Percentiles rank a stretch among this genome's conserved stretches.
Conservation (phyloP, 306 rosid species). For the Ammopiptanthus mongolicus region DNA sequence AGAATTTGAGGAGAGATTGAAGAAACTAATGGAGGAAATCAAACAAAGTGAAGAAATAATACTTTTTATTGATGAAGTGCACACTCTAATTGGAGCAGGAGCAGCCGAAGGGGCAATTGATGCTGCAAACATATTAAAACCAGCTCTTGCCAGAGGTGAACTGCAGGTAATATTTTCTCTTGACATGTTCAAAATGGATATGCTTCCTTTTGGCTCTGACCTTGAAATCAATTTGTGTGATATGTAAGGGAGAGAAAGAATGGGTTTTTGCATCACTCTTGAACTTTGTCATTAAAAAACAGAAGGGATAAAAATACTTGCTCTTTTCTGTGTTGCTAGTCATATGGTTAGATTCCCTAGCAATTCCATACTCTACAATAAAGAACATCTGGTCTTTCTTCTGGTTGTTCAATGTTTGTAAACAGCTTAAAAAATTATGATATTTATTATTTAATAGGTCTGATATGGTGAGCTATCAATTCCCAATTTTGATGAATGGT, state of each 20-base stretch:
- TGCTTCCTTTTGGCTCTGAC: not conserved
- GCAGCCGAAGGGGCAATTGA: slow-evolving; percentile 99
- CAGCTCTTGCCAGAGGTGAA: slow-evolving; percentile 97
- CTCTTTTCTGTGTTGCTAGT: not conserved
- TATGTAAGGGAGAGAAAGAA: not conserved
- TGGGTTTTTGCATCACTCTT: not conserved
- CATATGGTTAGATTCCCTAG: not conserved
- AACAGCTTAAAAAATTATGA: not conserved
- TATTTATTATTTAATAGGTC: not conserved
- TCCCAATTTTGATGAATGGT: not conserved
- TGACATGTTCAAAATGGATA: not conserved
- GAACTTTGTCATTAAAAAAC: not conserved
- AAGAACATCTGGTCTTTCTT: not conserved
- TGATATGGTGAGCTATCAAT: not conserved
- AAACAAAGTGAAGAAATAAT: slow-evolving; percentile 95
- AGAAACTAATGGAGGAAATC: slow-evolving; percentile 96
- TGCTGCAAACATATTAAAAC: slow-evolving; percentile 92
- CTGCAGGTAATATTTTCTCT: slow-evolving; percentile 57
- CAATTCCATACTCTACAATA: not conserved
- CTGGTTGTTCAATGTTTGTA: not conserved
- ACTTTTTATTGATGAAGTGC: slow-evolving; percentile 90
- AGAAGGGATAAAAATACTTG: not conserved
- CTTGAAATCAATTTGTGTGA: not conserved
- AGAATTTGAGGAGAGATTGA: slow-evolving; percentile 92
- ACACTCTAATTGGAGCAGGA: slow-evolving; percentile 95